phyloP scores from a whole-genome alignment of 345 rosid species.

The Bretschneidera sinensis region DNA sequence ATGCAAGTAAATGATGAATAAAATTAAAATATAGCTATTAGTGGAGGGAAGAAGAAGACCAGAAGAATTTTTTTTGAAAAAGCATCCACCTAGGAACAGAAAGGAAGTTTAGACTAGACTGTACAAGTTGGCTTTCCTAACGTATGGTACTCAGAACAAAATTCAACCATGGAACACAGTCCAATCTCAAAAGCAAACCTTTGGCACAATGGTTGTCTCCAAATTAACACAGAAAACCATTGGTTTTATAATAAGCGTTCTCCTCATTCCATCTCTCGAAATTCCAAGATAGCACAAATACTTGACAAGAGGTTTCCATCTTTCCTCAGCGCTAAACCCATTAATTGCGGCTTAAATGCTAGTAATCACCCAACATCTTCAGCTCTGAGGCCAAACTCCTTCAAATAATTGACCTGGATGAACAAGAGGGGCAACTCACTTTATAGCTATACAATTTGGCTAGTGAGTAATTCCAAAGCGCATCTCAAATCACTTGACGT shows the following conservation, averaged over 20 bases:
- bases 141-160: neutral
- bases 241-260: constrained; percentile 78
- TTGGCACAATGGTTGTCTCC: constrained; percentile 65
- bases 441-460: neutral
- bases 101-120: too few species aligned
- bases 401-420: constrained; percentile 66
- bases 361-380: constrained; percentile 74
- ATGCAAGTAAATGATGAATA: neutral
- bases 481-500: too few species aligned
- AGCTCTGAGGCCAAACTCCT: constrained; percentile 75
- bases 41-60: too few species aligned
- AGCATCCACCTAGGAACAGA: too few species aligned
- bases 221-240: constrained; percentile 73
- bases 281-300: constrained; percentile 84
- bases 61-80: too few species aligned
- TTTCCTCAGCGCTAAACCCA: constrained; percentile 75
- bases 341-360: constrained; percentile 80
- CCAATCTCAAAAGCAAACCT: constrained; percentile 33
- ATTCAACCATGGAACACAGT: neutral
- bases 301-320: constrained; percentile 87
- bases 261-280: constrained; percentile 81
- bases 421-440: constrained; percentile 10
- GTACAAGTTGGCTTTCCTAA: too few species aligned
- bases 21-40: too few species aligned
- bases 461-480: neutral